Evolutionary conservation across 179 eudicot species (phyloP).

Genomic region (Silene noctiflora): DNA sequence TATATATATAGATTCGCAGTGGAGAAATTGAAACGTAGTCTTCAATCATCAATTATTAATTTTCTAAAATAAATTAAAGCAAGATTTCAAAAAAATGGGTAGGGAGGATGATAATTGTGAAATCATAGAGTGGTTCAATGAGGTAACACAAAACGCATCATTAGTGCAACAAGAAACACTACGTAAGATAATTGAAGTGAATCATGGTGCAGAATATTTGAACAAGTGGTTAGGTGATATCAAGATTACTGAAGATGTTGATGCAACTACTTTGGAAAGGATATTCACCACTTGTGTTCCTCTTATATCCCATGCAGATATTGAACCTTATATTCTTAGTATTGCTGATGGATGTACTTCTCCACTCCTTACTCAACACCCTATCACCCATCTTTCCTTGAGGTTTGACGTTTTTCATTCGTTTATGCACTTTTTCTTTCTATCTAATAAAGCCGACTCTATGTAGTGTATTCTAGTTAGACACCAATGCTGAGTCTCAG

Average conservation of each 20-base stretch:
- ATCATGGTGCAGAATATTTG: conserved; percentile 53
- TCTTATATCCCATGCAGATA: conserved; percentile 57
- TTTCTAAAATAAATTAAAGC: too few relatives aligned
- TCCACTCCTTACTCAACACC: conserved; percentile 58
- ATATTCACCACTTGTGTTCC: conserved; percentile 56
- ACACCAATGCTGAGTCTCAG: too few relatives aligned
- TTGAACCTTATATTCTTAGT: conserved; percentile 64
- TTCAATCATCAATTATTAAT: not conserved
- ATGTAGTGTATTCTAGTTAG: too few relatives aligned
- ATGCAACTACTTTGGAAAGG: conserved; percentile 39
- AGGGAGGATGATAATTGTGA: conserved; percentile 16
- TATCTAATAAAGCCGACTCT: too few relatives aligned
- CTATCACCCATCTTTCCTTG: conserved; percentile 60
- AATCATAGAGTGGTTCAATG: conserved; percentile 52
- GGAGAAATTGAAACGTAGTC: not conserved
- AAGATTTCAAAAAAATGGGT: conserved; percentile 20
- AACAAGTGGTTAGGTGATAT: conserved; percentile 42
- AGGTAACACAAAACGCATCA: conserved; percentile 38
- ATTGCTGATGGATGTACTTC: conserved; percentile 58
- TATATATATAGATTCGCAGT: too few relatives aligned
- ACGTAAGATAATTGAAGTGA: conserved; percentile 38
- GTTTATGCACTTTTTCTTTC: too few relatives aligned
- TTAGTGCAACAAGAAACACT: conserved; percentile 49
- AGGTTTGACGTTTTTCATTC: conserved; percentile 29
- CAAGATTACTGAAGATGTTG: conserved; percentile 27